phyloP scores from a whole-genome alignment of 2,329 filamentous ascomycete species.

The Colletotrichum brevisporum region DNA sequence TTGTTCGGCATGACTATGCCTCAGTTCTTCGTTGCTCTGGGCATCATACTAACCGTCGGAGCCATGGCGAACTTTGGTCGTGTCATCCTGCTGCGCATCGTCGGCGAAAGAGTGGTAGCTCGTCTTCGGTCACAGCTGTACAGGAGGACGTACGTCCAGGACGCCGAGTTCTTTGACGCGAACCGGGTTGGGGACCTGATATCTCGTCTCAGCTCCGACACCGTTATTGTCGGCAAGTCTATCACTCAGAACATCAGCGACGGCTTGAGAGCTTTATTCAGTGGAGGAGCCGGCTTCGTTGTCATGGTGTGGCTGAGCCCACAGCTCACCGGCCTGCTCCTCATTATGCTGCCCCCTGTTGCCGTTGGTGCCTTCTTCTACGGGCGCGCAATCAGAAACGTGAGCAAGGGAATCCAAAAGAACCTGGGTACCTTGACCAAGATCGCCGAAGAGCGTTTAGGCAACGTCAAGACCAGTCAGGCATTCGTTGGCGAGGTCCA shows the following conservation, averaged over 20 bases:
- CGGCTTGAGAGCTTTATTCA: constrained; percentile 91
- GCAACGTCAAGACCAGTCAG: constrained; percentile 96
- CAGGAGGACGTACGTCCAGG: constrained; percentile 93
- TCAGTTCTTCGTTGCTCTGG: constrained; percentile 91
- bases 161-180: constrained; percentile 98
- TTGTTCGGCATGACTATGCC: constrained; percentile 88
- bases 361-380: constrained; percentile 93
- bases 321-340: constrained; percentile 88
- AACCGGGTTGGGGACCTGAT: constrained; percentile 97
- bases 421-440: constrained; percentile 94
- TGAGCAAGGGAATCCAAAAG: constrained; percentile 94
- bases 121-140: constrained; percentile 91
- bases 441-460: constrained; percentile 96
- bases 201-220: constrained; percentile 94
- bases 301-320: constrained; percentile 98
- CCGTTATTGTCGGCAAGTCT: constrained; percentile 97
- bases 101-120: constrained; percentile 94
- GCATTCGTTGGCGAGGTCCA: constrained; percentile 95
- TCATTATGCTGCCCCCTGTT: constrained; percentile 90
- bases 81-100: constrained; percentile 92
- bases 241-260: constrained; percentile 98
- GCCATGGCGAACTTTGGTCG: constrained; percentile 94
- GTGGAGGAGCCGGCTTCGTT: constrained; percentile 87
- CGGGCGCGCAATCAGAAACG: constrained; percentile 86
- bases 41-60: constrained; percentile 81